phyloP scores from a whole-genome alignment of 257 asterid genomes.

The Fraxinus anomala region DNA sequence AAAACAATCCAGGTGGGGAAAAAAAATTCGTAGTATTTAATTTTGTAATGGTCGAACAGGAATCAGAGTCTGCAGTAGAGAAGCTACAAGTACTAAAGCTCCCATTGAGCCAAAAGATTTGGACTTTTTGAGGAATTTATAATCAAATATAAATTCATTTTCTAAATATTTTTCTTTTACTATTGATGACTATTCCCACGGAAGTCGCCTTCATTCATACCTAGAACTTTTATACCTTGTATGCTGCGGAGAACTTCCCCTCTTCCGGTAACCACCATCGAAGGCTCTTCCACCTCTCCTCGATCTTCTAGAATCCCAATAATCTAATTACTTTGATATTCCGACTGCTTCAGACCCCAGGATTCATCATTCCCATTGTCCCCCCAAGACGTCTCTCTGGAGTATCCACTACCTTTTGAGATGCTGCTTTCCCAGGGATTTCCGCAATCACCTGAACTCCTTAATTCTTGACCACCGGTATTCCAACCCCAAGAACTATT shows the following conservation, averaged over 20 bases:
- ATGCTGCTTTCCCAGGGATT: constrained; percentile 32
- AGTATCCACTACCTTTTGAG: constrained; percentile 12
- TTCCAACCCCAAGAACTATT: constrained; percentile 37
- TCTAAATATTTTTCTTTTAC: constrained; percentile 31
- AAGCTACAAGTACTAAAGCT: constrained; percentile 1
- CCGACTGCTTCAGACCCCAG: constrained; percentile 32
- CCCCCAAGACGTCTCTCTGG: constrained; percentile 39
- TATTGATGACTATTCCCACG: constrained; percentile 35
- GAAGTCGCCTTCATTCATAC: constrained; percentile 46
- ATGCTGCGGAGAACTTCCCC: constrained; percentile 66
- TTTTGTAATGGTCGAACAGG: no score
- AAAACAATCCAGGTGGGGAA: no score
- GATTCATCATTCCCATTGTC: constrained; percentile 30
- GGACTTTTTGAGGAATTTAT: constrained; percentile 15
- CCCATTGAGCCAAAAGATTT: not conserved
- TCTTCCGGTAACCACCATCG: constrained; percentile 59
- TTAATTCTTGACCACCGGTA: constrained; percentile 30
- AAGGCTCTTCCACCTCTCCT: constrained; percentile 38
- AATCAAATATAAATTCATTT: constrained; percentile 20
- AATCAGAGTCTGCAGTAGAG: not conserved
- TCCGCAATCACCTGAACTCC: constrained; percentile 29
- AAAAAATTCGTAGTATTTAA: no score
- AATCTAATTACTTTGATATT: constrained; percentile 29
- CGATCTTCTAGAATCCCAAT: constrained; percentile 39
- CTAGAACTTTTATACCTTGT: constrained; percentile 59